These are phyloP conservation scores for Keithomyces neogunnii DNA, from an alignment of 2,329 filamentous ascomycete genomes.

Conservation along the genomic window DNA sequence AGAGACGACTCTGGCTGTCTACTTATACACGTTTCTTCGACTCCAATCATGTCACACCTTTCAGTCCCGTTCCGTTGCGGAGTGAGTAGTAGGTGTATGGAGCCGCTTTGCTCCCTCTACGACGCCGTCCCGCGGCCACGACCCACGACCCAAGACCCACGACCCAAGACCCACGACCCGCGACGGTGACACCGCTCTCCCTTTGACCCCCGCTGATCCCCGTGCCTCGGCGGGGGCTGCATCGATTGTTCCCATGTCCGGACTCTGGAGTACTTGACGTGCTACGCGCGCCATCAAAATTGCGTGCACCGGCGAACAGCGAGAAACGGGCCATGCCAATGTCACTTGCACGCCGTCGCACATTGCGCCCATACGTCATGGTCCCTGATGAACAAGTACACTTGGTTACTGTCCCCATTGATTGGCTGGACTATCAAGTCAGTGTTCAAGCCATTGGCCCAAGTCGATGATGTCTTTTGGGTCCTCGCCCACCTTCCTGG, in stretches of 20 bases:
- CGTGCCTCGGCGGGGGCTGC: background rate
- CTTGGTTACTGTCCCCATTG: no score
- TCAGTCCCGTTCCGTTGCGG: slow-evolving; percentile 2
- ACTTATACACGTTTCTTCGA: background rate
- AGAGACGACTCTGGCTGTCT: background rate
- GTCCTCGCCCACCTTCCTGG: no score
- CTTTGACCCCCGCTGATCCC: background rate
- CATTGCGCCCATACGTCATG: no score
- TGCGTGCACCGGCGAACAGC: background rate
- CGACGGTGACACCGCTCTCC: background rate
- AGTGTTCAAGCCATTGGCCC: no score
- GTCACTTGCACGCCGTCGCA: no score
- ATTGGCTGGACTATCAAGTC: no score
- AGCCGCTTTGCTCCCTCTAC: background rate
- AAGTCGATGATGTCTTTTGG: no score
- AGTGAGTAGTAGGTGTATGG: no score
- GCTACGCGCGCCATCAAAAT: background rate
- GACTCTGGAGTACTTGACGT: no score
- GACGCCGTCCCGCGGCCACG: slow-evolving; percentile 6
- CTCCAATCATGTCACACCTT: background rate
- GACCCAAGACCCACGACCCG: no score
- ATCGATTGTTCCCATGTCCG: no score
- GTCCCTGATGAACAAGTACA: no score
- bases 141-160: background rate
- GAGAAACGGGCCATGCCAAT: background rate